phyloP scores from a whole-genome alignment of 2,329 filamentous ascomycete species.

The Diaporthe aspalathi region DNA sequence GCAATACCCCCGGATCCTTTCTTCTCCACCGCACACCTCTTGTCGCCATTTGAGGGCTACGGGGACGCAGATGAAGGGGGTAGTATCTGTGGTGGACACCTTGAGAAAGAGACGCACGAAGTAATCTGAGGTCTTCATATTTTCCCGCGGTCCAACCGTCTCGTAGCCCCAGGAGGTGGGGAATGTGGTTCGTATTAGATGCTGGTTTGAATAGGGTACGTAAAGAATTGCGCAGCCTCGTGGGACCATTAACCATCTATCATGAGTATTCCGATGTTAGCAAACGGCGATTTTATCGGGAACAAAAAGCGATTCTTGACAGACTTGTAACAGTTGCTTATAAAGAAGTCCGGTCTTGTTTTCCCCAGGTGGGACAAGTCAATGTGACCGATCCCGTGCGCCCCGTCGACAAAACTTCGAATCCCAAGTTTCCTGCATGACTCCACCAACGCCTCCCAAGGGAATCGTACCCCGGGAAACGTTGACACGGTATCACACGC shows the following conservation, averaged over 20 bases:
- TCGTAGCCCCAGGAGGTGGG: slow-evolving; percentile 78
- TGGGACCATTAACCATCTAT: slow-evolving; percentile 75
- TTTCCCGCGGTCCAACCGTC: slow-evolving; percentile 48
- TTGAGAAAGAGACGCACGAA: slow-evolving; percentile 75
- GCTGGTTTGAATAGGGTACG: slow-evolving; percentile 74
- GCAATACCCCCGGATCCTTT: slow-evolving; percentile 69
- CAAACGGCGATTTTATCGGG: slow-evolving; percentile 25
- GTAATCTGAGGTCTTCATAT: slow-evolving; percentile 52
- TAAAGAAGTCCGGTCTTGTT: slow-evolving; percentile 77
- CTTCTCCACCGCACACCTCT: slow-evolving; percentile 72
- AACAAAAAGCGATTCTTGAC: slow-evolving; percentile 28
- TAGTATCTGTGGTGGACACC: slow-evolving; percentile 73
- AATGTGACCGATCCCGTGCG: slow-evolving; percentile 79
- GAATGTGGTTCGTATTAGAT: slow-evolving; percentile 72
- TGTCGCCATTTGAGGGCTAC: slow-evolving; percentile 72
- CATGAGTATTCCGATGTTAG: slow-evolving; percentile 36
- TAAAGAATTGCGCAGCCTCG: slow-evolving; percentile 77
- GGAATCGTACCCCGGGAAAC: slow-evolving; percentile 75
- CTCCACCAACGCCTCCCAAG: slow-evolving; percentile 71
- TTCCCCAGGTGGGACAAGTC: slow-evolving; percentile 65
- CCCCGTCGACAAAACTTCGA: slow-evolving; percentile 75
- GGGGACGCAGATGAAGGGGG: slow-evolving; percentile 71
- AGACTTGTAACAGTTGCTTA: slow-evolving; percentile 76
- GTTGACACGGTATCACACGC: slow-evolving; percentile 79
- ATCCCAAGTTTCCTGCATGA: slow-evolving; percentile 70